Conservation (phyloP, 768 basidiomycete genomes). For the Daedaleopsis nitida region DNA sequence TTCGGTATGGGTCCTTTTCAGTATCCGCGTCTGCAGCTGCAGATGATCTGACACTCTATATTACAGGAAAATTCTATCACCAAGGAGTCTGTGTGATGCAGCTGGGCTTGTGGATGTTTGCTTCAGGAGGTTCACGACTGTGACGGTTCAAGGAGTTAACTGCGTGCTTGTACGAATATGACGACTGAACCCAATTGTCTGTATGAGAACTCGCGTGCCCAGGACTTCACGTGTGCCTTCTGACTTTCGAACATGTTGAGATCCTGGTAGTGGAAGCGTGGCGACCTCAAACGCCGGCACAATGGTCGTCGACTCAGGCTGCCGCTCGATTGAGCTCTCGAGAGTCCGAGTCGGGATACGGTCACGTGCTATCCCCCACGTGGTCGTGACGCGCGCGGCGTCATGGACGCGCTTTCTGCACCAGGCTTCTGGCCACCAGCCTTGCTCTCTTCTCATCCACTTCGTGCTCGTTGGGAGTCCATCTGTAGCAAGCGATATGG, state of each 20-base stretch:
- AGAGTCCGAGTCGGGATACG: background rate
- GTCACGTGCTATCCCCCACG: background rate
- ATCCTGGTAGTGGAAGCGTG: no score
- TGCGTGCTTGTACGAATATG: background rate
- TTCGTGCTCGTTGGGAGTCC: no score
- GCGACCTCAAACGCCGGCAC: no score
- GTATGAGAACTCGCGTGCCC: background rate
- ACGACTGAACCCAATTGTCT: background rate
- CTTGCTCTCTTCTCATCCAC: no score
- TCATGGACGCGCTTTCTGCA: background rate
- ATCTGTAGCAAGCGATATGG: constrained; percentile 3
- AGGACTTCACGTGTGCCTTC: no score
- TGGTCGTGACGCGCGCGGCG: background rate
- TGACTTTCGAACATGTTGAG: no score
- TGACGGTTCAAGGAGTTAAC: background rate
- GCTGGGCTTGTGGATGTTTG: background rate
- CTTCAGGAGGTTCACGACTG: background rate
- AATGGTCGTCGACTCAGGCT: no score
- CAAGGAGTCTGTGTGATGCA: constrained; percentile 7
- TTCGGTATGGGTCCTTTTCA: background rate
- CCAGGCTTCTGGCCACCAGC: no score
- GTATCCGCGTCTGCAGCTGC: no score
- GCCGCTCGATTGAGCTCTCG: no score
- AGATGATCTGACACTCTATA: background rate
- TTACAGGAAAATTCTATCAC: constrained; percentile 9